Evolutionary conservation across 2,329 filamentous ascomycete species (phyloP), one percentile per base, ranked within the genome.

Genomic region (Trichoderma brevicompactum): DNA sequence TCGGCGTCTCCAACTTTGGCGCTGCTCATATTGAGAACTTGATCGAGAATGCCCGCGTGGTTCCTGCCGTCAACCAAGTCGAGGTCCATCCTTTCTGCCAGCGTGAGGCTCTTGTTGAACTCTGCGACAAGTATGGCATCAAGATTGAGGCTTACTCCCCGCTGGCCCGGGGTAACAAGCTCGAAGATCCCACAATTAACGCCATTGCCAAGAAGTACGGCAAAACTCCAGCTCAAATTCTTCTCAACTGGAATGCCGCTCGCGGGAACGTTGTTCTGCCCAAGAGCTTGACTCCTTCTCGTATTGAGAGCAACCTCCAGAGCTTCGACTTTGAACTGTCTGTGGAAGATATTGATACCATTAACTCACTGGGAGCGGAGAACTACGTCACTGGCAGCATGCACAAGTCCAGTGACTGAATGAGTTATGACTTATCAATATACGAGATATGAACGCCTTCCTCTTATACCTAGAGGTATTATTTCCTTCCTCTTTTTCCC

Each of bases 1-100:
- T 94, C 70, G 91, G 92, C 56, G 88, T 94, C 36, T 91, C 88
- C 71, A 94, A 94, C 81, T 94, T 90, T 74, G 91, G 91, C 0
- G 85, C 91, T 54, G 73, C 76, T n/a, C 91, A 93, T 79, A 86
- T 89, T n/a, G 52, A 68, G 48, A 69, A 67, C 50, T 77, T 88
- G 36, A 77, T 88, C 1, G 71, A 82, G 70, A 85, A 87, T 7
- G 85, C 86, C 48, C 82, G 80, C 62, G 77, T 90, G 61, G 73
- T 81, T 0, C 91, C 91, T 0, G 87, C 85, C 5, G 84, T 90
- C 69, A 93, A 94, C 80, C 91, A 94, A 81, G 89, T 94, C 72
- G 91, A 94, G 79, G 87, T 87, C 69, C 90, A 94, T 77, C 90
- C 91, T 1, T 91, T 92, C 76, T 81, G 89, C 66, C 88, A 89